Evolutionary conservation across 768 basidiomycete species (phyloP), one percentile per base, ranked within the genome.

Genomic region (Boletus fagicola): DNA sequence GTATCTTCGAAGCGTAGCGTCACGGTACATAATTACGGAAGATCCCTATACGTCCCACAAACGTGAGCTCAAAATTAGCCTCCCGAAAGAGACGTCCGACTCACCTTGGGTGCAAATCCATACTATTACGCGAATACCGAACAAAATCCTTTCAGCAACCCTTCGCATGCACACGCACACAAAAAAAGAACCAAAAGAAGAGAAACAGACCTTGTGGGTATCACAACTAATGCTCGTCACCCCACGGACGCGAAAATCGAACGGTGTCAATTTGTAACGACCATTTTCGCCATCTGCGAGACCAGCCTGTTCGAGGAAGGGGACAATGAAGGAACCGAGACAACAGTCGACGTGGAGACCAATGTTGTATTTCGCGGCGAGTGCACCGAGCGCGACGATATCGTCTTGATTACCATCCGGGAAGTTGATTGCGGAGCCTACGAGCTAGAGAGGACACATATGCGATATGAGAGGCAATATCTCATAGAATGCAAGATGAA

Each of bases 201-300:
- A 4, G 12, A 36, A 24, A 18, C 57, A 15, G 43, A 88, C 91
- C 77, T 96, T 96, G 76, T 97, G 94, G 8, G 92, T 93, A 77
- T 99, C 96, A 71, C 95, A 97, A 59, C 92, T 94, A 54, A 98
- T 92, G 64, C 87, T 88, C 3, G 95, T 98, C 24, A 99, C 96
- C 4, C 96, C 96, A 3, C 82, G 79, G 2, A 98, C 87, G 22
- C 86, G 77, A 73, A 99, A 99, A 73, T 98, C 96, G 68, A 98
- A 98, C 0, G 84, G 87, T 38, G 78, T 72, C 24, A 89, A 68
- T 57, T 80, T 81, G 63, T 79, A 87, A 42, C 54, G 60, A 30
- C 84, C 84, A 40, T 77, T 73, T 58, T 80, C 76, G 2, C 85
- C 85, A 7, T 75, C 75, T 0, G 89, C 76, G 53, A 90, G 82